phyloP scores from a whole-genome alignment of 495 filamentous ascomycete species.

The Tuber melanosporum region DNA sequence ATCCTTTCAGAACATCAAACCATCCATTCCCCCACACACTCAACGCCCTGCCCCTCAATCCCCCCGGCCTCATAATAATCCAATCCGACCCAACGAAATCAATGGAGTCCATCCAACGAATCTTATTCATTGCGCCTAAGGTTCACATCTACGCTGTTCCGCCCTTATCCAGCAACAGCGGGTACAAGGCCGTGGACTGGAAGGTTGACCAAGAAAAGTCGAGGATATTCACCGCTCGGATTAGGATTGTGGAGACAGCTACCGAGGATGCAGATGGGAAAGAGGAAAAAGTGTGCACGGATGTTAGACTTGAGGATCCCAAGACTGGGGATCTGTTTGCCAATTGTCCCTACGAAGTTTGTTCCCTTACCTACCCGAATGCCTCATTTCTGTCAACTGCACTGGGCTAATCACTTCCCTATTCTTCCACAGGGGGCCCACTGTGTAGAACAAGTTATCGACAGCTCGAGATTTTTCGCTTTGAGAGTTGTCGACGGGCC shows the following conservation, averaged over 20 bases:
- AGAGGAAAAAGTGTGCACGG: constrained; percentile 56
- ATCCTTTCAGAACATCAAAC: constrained; percentile 3
- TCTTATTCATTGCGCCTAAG: constrained; percentile 61
- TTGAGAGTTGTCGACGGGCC: constrained; percentile 62
- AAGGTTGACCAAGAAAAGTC: constrained; percentile 59
- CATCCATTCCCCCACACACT: background rate
- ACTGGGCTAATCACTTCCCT: background rate
- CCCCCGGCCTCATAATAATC: constrained; percentile 1
- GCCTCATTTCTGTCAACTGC: background rate
- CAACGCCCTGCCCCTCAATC: background rate
- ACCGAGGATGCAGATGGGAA: constrained; percentile 44
- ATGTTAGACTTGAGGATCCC: constrained; percentile 69
- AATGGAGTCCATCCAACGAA: constrained; percentile 58
- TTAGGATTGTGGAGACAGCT: constrained; percentile 72
- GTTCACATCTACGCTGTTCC: constrained; percentile 80
- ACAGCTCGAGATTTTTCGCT: constrained; percentile 73
- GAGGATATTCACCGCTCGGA: constrained; percentile 73
- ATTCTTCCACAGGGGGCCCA: constrained; percentile 26
- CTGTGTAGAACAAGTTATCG: constrained; percentile 63
- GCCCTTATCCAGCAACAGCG: constrained; percentile 60
- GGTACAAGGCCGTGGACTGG: constrained; percentile 69
- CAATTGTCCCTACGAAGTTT: constrained; percentile 60
- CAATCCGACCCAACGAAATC: constrained; percentile 8
- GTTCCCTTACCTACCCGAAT: background rate
- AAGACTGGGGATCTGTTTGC: constrained; percentile 67